Evolutionary conservation across 2,329 filamentous ascomycete genomes (phyloP), one percentile per base, ranked within the genome.

Genomic region (Ascosphaera pollenicola): DNA sequence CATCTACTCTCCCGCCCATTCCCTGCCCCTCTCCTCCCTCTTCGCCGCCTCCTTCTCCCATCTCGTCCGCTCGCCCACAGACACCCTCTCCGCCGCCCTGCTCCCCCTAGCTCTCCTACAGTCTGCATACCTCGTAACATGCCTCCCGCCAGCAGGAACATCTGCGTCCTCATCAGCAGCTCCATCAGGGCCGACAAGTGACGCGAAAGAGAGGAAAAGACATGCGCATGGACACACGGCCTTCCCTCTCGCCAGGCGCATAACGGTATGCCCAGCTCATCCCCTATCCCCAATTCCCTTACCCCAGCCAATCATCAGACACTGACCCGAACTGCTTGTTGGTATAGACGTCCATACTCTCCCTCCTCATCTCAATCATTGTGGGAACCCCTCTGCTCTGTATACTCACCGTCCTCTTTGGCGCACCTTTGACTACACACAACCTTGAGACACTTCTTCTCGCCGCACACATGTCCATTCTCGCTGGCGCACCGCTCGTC

Each of bases 391-490:
- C 73, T 2, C 51, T 73, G 28, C 61, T 77, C 35, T 58, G 66
- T 54, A 54, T 72, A 35, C 59, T 75, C 30, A 69, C 91, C 49
- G 66, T 95, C 50, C 78, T 95, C 47, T 91, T 94, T 58, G 89
- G 89, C 51, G 89, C 87, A 6, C 89, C 89, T 0, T 65, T 92
- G 39, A 80, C 87, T 24, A 82, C 81, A 1, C 81, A 94, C 55
- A 62, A 78, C 38, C 54, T 65, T 3, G 78, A 91, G 47, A 98
- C 89, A 1, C 54, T 81, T 24, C 73, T 94, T 28, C 78, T 76
- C 55, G 78, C 82, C 2, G 69, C 78, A 2, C 85, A 95, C 55
- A 70, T 95, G 43, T 72, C 84, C 8, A 59, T 93, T 0, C 71
- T 98, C 10, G 71, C 73, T 15, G 65, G 80, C 0, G 77, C 85